Conservation (phyloP, 768 basidiomycete genomes). For the Boletus reticuloceps region DNA sequence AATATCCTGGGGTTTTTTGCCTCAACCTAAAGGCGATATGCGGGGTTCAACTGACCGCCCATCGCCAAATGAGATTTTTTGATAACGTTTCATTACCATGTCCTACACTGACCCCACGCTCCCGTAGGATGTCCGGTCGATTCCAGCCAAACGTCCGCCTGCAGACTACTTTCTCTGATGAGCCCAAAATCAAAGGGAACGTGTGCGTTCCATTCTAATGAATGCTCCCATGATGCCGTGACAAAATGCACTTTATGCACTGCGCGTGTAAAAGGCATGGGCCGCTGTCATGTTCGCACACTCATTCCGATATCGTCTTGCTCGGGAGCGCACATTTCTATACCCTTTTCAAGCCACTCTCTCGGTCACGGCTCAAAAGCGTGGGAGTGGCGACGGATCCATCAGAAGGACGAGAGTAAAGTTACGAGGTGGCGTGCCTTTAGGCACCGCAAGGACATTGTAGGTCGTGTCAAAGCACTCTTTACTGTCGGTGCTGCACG, state of each 20-base stretch:
- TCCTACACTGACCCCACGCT: slow-evolving; percentile 3
- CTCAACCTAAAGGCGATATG: slow-evolving; percentile 23
- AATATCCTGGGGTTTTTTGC: slow-evolving; percentile 13
- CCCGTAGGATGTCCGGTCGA: slow-evolving; percentile 71
- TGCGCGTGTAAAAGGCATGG: slow-evolving; percentile 30
- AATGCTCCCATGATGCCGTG: slow-evolving; percentile 15
- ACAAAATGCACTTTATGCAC: slow-evolving; percentile 8
- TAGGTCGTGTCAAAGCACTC: slow-evolving; percentile 6
- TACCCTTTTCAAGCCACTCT: slow-evolving; percentile 2
- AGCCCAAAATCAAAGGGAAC: not conserved
- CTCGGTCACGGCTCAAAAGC: slow-evolving; percentile 11
- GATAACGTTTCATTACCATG: not conserved
- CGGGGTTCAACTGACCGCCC: slow-evolving; percentile 19
- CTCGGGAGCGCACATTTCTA: slow-evolving; percentile 20
- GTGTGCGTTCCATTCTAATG: slow-evolving; percentile 15
- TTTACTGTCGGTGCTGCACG: not conserved
- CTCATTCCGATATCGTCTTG: slow-evolving; percentile 16
- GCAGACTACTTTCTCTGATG: slow-evolving; percentile 80
- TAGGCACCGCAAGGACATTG: slow-evolving; percentile 32
- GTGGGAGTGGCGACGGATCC: slow-evolving; percentile 20
- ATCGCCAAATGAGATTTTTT: slow-evolving; percentile 4
- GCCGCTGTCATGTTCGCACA: slow-evolving; percentile 17
- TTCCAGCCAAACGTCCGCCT: slow-evolving; percentile 81
- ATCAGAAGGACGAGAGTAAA: slow-evolving; percentile 15
- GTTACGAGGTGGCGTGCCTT: slow-evolving; percentile 21